Evolutionary conservation across 495 filamentous ascomycete genomes (phyloP).

Genomic region (Penicillium bovifimosum): DNA sequence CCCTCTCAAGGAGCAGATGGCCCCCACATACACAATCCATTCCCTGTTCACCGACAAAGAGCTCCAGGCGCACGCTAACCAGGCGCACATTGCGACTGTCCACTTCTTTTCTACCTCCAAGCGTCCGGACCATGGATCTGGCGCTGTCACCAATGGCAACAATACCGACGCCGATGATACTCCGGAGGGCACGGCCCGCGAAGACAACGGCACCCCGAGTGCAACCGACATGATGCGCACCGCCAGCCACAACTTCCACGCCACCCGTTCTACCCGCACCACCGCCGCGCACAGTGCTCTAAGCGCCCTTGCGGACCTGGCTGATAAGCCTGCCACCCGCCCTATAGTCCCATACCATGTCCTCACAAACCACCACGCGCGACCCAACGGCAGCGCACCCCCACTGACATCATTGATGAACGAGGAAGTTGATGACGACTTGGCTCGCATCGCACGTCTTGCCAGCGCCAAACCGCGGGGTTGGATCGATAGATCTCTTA

Average conservation of each 20-base stretch:
- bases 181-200: conserved; percentile 44
- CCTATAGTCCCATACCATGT: conserved; percentile 59
- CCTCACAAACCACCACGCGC: conserved; percentile 46
- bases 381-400: conserved; percentile 41
- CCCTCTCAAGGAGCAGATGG: conserved; percentile 35
- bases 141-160: conserved; percentile 39
- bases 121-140: conserved; percentile 41
- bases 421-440: conserved; percentile 56
- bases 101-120: conserved; percentile 50
- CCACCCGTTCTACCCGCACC: conserved; percentile 64
- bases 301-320: conserved; percentile 55
- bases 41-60: conserved; percentile 94
- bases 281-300: conserved; percentile 50
- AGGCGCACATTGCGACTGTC: conserved; percentile 61
- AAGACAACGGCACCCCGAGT: conserved; percentile 47
- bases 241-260: conserved; percentile 58
- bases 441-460: conserved; percentile 50
- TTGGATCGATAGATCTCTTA: conserved; percentile 36
- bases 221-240: conserved; percentile 67
- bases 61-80: conserved; percentile 66
- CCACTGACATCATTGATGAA: conserved; percentile 48
- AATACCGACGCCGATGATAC: conserved; percentile 44
- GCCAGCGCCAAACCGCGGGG: conserved; percentile 27
- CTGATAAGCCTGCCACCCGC: conserved; percentile 57
- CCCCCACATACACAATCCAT: conserved; percentile 69